Evolutionary conservation across 2,329 filamentous ascomycete species (phyloP).

Genomic region (Eutypella sp.): DNA sequence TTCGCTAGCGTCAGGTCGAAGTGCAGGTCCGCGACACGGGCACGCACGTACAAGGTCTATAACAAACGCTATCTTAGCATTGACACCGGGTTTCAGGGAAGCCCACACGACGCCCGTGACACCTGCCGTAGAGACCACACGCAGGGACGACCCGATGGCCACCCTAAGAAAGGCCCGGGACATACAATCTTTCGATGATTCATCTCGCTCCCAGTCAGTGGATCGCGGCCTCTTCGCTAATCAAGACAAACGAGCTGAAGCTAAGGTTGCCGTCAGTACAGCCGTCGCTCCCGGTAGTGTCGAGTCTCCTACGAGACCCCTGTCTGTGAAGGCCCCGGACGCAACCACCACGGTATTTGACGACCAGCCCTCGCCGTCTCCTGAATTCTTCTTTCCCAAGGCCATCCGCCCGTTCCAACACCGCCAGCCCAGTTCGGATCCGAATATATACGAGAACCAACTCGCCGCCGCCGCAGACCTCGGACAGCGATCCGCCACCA

Average conservation of each 20-base stretch:
- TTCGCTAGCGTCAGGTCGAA: slow-evolving; percentile 23
- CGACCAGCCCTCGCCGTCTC: slow-evolving; percentile 28
- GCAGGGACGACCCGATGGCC: slow-evolving; percentile 37
- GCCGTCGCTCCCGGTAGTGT: slow-evolving; percentile 57
- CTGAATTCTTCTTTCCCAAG: slow-evolving; percentile 34
- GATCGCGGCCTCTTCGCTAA: slow-evolving; percentile 57
- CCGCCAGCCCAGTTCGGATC: slow-evolving; percentile 39
- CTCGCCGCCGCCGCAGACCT: slow-evolving; percentile 27
- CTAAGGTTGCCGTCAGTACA: slow-evolving; percentile 60
- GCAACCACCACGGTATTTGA: slow-evolving; percentile 21
- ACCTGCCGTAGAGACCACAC: slow-evolving; percentile 29
- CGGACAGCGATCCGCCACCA: slow-evolving; percentile 43
- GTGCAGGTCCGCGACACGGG: slow-evolving; percentile 35
- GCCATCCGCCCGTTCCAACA: slow-evolving; percentile 38
- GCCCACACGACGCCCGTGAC: slow-evolving; percentile 31
- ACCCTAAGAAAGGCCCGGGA: slow-evolving; percentile 39
- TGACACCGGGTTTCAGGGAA: slow-evolving; percentile 31
- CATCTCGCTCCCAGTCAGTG: slow-evolving; percentile 55
- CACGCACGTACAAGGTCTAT: slow-evolving; percentile 42
- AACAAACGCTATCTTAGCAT: slow-evolving; percentile 39
- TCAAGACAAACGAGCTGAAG: slow-evolving; percentile 58
- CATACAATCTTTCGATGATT: slow-evolving; percentile 36
- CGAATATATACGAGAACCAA: slow-evolving; percentile 36
- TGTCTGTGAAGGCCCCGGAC: slow-evolving; percentile 43
- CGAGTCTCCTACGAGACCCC: slow-evolving; percentile 43